Conservation (phyloP, 108 stramenopile genomes). For the Craspedostauros australis region DNA sequence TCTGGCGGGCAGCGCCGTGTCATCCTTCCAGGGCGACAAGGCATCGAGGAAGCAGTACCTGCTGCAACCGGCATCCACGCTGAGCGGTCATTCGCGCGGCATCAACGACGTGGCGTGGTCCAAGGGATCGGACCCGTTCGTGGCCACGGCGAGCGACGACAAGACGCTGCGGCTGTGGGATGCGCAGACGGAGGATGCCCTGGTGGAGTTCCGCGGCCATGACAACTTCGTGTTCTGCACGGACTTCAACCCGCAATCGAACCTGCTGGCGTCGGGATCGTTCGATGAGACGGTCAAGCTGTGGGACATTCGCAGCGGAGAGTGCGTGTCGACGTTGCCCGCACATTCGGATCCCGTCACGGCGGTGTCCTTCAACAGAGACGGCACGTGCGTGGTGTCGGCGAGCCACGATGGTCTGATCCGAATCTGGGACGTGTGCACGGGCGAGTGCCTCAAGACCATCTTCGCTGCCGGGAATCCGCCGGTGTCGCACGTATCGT, state of each 20-base stretch:
- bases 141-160: slow-evolving; percentile 90
- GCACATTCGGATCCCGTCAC: slow-evolving; percentile 97
- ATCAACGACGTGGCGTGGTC: slow-evolving; percentile 87
- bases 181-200: slow-evolving; percentile 61
- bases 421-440: slow-evolving; percentile 93
- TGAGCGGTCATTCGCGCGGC: slow-evolving; percentile 68
- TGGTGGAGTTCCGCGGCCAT: slow-evolving; percentile 88
- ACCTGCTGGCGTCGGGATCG: slow-evolving; percentile 76
- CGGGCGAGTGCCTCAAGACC: slow-evolving; percentile 92
- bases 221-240: slow-evolving; percentile 87
- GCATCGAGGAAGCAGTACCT: too few species aligned
- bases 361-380: slow-evolving; percentile 81
- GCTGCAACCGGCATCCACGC: slow-evolving; percentile 24
- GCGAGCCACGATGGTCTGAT: slow-evolving; percentile 90
- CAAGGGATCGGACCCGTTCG: slow-evolving; percentile 42
- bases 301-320: slow-evolving; percentile 91
- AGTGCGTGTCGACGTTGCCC: slow-evolving; percentile 85
- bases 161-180: slow-evolving; percentile 89
- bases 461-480: slow-evolving; percentile 89
- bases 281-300: slow-evolving; percentile 95
- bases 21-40: not conserved
- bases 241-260: slow-evolving; percentile 66
- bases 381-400: slow-evolving; percentile 79
- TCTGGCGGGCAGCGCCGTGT: slow-evolving; percentile 14
- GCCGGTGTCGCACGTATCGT: slow-evolving; percentile 74